These are phyloP conservation scores for Ambispora gerdemannii DNA, from an alignment of 192 early-diverging fungal species.

Conservation along the genomic window DNA sequence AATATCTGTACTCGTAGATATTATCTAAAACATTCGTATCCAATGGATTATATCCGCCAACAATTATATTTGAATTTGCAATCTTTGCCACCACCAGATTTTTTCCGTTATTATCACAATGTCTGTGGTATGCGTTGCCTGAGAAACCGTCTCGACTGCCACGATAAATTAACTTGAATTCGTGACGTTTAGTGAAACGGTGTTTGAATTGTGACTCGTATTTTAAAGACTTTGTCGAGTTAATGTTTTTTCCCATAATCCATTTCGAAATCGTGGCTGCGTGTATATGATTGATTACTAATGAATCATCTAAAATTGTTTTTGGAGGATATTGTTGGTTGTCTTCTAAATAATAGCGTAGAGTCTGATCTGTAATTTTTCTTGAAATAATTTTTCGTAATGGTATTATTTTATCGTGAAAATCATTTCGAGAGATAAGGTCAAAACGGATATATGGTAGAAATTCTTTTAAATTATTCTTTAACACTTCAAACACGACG, in stretches of 20 bases:
- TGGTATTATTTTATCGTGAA: constrained; percentile 9
- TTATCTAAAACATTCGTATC: too few species aligned
- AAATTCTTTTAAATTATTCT: not conserved
- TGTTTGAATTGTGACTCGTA: too few species aligned
- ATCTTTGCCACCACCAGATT: constrained; percentile 7
- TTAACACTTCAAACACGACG: constrained; percentile 1
- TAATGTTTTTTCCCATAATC: too few species aligned
- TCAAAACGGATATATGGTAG: constrained; percentile 9
- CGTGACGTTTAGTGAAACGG: too few species aligned
- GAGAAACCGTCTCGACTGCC: constrained; percentile 27
- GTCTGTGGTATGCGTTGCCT: not conserved
- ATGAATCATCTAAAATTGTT: constrained; percentile 13
- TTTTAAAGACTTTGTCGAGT: too few species aligned
- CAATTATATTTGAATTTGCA: not conserved
- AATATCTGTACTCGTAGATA: too few species aligned
- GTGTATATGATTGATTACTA: constrained; percentile 20
- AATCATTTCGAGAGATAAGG: constrained; percentile 21
- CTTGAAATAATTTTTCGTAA: constrained; percentile 6
- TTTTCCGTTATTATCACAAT: not conserved
- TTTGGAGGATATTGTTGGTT: too few species aligned
- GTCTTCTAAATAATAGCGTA: too few species aligned
- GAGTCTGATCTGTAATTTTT: too few species aligned
- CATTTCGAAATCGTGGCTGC: constrained; percentile 9
- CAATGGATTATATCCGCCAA: constrained; percentile 23
- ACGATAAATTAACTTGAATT: constrained; percentile 24